phyloP scores from a whole-genome alignment of 75 land plant genomes.

The Sequoia sempervirens region DNA sequence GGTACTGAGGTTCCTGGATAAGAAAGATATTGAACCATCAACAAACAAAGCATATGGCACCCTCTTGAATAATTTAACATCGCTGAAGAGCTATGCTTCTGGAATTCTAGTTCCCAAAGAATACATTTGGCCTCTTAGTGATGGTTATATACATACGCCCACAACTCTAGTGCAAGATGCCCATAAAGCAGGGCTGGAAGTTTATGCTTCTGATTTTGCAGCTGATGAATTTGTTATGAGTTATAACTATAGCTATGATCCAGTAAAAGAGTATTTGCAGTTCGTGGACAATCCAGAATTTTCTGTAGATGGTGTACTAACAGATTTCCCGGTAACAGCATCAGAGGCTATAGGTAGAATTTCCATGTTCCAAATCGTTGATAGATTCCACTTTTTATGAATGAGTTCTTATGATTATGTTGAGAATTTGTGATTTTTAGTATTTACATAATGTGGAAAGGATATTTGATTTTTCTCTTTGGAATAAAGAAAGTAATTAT shows the following conservation, averaged over 20 bases:
- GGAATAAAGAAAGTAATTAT: background rate
- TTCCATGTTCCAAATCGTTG: background rate
- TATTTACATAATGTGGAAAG: background rate
- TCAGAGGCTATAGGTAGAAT: constrained; percentile 33
- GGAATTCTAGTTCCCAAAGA: constrained; percentile 37
- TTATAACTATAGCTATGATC: constrained; percentile 49
- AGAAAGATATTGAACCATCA: constrained; percentile 18
- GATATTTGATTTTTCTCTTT: background rate
- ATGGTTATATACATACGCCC: constrained; percentile 5
- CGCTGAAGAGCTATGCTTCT: constrained; percentile 22
- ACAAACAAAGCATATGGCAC: constrained; percentile 33
- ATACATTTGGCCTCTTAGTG: constrained; percentile 22
- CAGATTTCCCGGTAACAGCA: constrained; percentile 46
- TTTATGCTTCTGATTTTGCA: constrained; percentile 31
- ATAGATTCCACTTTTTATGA: background rate
- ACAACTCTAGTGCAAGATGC: constrained; percentile 31
- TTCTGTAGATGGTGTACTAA: constrained; percentile 34
- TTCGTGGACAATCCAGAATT: constrained; percentile 18
- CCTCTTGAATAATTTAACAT: constrained; percentile 23
- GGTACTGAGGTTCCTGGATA: constrained; percentile 16
- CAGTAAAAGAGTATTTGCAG: constrained; percentile 24
- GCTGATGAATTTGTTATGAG: constrained; percentile 22
- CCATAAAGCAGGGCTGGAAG: constrained; percentile 27
- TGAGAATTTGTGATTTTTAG: background rate
- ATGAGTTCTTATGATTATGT: background rate